Percentiles rank a stretch among this genome's conserved stretches.
Conservation (phyloP, 768 basidiomycete genomes). For the Symmetrospora coprosmae region DNA sequence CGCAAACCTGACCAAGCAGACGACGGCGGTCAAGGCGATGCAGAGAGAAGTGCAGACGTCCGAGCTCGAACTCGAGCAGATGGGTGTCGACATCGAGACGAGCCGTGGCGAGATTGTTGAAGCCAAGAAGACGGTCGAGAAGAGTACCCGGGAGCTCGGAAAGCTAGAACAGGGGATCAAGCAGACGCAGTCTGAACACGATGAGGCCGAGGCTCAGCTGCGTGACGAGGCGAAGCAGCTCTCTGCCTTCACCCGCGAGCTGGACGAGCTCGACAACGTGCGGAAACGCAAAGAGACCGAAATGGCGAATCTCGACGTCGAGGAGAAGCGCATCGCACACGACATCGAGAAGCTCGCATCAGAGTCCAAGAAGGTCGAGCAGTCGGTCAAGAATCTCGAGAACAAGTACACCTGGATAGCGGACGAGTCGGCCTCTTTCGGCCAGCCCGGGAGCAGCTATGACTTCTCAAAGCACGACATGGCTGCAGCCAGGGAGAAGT, state of each 20-base stretch:
- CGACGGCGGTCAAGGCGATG: constrained; percentile 62
- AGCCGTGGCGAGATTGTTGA: constrained; percentile 43
- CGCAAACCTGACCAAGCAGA: constrained; percentile 61
- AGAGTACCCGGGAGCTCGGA: constrained; percentile 51
- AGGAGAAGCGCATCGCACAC: constrained; percentile 55
- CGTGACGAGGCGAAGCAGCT: constrained; percentile 76
- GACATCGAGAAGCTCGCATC: constrained; percentile 51
- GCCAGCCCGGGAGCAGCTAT: constrained; percentile 62
- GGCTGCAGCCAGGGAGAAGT: constrained; percentile 47
- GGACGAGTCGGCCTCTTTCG: constrained; percentile 72
- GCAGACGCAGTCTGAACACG: constrained; percentile 37
- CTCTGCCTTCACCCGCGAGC: constrained; percentile 71
- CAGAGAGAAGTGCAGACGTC: constrained; percentile 84
- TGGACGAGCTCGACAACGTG: constrained; percentile 63
- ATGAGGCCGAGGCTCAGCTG: constrained; percentile 56
- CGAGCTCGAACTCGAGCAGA: constrained; percentile 68
- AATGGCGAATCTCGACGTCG: constrained; percentile 53
- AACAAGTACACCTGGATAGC: constrained; percentile 73
- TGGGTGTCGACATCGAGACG: constrained; percentile 55
- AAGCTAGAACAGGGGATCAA: constrained; percentile 40
- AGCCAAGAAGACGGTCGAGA: constrained; percentile 44
- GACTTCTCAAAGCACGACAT: constrained; percentile 62
- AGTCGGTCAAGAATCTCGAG: constrained; percentile 53
- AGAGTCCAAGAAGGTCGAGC: constrained; percentile 49
- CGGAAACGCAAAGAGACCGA: constrained; percentile 69